Evolutionary conservation across 116 monocot genomes (phyloP).

Genomic region (Dioscorea cayenensis): DNA sequence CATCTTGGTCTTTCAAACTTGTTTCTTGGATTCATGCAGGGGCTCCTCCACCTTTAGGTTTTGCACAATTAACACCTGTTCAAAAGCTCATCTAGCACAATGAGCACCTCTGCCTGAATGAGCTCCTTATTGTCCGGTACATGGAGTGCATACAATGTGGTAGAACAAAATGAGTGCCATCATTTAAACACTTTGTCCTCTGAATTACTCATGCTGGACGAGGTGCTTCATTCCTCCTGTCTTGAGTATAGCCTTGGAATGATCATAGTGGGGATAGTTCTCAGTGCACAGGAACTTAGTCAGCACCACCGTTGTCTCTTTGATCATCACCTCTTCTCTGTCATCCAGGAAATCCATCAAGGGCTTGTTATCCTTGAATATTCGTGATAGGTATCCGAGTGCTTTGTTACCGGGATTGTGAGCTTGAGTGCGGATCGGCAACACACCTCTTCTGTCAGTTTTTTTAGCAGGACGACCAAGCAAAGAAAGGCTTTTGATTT

Average conservation of each 20-base stretch:
- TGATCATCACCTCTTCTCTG: constrained; percentile 23
- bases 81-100: too few species aligned
- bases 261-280: constrained; percentile 69
- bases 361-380: constrained; percentile 77
- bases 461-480: constrained; percentile 81
- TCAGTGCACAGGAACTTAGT: constrained; percentile 75
- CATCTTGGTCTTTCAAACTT: too few species aligned
- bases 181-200: too few species aligned
- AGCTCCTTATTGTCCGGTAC: too few species aligned
- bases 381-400: constrained; percentile 76
- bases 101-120: too few species aligned
- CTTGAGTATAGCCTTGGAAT: constrained; percentile 69
- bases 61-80: too few species aligned
- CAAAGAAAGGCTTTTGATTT: constrained; percentile 86
- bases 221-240: constrained; percentile 70
- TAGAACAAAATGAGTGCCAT: too few species aligned
- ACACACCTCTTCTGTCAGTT: constrained; percentile 61
- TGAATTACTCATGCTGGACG: constrained; percentile 78
- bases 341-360: constrained; percentile 59
- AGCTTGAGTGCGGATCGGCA: constrained; percentile 82
- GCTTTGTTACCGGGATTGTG: constrained; percentile 70
- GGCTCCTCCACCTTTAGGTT: too few species aligned
- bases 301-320: constrained; percentile 55
- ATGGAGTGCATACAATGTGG: too few species aligned
- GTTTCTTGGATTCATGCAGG: too few species aligned